Base-by-base conservation (phyloP, 192 early-diverging fungal genomes). In the Dissophora globulifera region DNA sequence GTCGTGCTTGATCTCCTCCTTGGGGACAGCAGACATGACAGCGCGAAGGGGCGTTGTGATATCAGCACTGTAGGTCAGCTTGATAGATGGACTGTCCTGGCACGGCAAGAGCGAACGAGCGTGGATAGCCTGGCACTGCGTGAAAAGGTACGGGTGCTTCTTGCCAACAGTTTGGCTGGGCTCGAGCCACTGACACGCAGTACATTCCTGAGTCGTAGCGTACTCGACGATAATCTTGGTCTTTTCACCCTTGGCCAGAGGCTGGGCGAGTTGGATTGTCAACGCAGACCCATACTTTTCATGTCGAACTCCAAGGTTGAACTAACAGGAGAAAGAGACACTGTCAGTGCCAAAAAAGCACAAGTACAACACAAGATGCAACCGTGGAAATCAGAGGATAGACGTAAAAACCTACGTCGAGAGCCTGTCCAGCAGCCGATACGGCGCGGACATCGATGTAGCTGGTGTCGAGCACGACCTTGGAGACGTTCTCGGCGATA, bases 51-150 rank as follows among this genome's bases (percentile, higher is more conserved):
- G 69, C 5, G 69, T 58, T 13, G 83, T 84, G 43, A 99, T 85
- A 25, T 86, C 82, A 8, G 96, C 95, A 23, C 85, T 86, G 69
- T 98, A 93, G 45, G 92, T 93, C 25, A 94, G 68, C 85, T 99
- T 99, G 72, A 94, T 84, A 2, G 85, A 82, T 22, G 94, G 94
- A 31, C 91, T 85, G 67, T 95, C 95, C 85, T 94, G 93, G 71
- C 94, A 94, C n/a, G 97, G 97, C 22, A 93, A 61, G 56, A 99
- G 79, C 42, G 91, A 90, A 40, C 97, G 91, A 6, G 95, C 97
- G 60, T 98, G 95, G 67, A 99, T 98, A n/a, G 87, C 88, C 78
- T 99, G 92, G 80, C 97, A 96, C 81, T 99, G 97, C 35, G 94
- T 94, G 80, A 99, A 99, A 51, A 99, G 80, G 69, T 99, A 99